These are phyloP conservation scores for Sclerotinia borealis DNA, from an alignment of 2,329 filamentous ascomycete species.

Conservation along the genomic window DNA sequence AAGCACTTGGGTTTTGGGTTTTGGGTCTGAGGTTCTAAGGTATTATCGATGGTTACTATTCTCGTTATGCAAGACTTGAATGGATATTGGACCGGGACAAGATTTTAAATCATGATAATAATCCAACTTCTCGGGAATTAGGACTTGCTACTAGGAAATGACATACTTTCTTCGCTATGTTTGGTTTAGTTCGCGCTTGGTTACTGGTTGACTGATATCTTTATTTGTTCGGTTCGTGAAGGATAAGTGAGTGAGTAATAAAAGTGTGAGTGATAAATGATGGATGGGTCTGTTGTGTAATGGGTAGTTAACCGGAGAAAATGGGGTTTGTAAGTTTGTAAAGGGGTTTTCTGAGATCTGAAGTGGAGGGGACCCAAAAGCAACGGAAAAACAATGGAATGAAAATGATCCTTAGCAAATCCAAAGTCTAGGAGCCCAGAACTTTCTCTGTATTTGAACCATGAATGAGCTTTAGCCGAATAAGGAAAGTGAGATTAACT, in stretches of 20 bases:
- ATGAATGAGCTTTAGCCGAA: not conserved
- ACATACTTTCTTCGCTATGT: not conserved
- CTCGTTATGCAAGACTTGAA: not conserved
- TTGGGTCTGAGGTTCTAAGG: not conserved
- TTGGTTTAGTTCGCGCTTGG: not conserved
- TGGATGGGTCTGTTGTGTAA: not conserved
- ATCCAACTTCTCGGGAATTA: not conserved
- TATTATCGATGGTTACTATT: no score
- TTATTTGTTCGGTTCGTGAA: no score
- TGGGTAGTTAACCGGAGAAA: no score
- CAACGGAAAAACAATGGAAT: not conserved
- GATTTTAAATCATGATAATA: not conserved
- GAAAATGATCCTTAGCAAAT: no score
- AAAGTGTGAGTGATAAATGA: not conserved
- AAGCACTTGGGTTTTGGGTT: no score
- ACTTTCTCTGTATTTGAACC: not conserved
- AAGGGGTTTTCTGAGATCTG: no score
- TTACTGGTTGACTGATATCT: not conserved
- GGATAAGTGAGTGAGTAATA: no score
- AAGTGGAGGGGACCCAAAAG: no score
- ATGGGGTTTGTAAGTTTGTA: no score
- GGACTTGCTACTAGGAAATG: not conserved
- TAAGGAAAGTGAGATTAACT: not conserved
- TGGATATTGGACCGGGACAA: not conserved
- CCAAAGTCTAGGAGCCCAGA: not conserved